Base-by-base conservation (phyloP, 352 stramenopile species). In the Globisporangium solare region DNA sequence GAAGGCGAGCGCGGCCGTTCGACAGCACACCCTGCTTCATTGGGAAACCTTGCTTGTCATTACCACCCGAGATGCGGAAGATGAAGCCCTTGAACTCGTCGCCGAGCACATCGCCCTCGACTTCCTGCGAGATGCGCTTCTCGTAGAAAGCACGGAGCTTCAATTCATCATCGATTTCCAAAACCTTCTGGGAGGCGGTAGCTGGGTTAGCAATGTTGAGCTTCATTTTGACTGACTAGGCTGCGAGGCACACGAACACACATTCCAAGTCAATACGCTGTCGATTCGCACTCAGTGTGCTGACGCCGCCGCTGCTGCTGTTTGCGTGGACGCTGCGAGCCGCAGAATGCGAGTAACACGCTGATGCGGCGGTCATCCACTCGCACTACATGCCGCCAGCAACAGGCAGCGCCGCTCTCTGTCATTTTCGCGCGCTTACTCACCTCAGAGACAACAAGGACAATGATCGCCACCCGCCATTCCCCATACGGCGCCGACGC, bases 1-100 rank as follows among this genome's bases (percentile, higher is more conserved):
- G 82, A 47, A 99, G 93, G 71, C 97, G 94, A 37, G 99, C 97
- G 83, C 97, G 97, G 77, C 96, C 92, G 83, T 99, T 98, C 54
- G 94, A 97, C 60, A 99, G 86, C 60, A 99, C 95, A 90, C 97
- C 97, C 88, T 99, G 97, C 94, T 99, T 99, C 97, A 99, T 99
- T 64, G 97, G 97, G 88, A 99, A 99, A 63, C 97, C 97, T 87
- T 99, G 97, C 92, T 99, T 99, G 88, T 99, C 97, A 82, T 99
- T 99, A 80, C 97, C 97, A 71, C 97, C 98, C 56, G 93, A 98
- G 71, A 99, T 98, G 68, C 96, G 95, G 76, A 99, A 97, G 71
- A 98, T 80, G 75, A 98, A 99, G 73, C 97, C 98, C 70, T 98
- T 97, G 83, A 99, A 99, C 79, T 99, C 97, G 51, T 99, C 97